Base-by-base conservation (phyloP, 2,329 filamentous ascomycete species). In the Diaporthe australafricana region DNA sequence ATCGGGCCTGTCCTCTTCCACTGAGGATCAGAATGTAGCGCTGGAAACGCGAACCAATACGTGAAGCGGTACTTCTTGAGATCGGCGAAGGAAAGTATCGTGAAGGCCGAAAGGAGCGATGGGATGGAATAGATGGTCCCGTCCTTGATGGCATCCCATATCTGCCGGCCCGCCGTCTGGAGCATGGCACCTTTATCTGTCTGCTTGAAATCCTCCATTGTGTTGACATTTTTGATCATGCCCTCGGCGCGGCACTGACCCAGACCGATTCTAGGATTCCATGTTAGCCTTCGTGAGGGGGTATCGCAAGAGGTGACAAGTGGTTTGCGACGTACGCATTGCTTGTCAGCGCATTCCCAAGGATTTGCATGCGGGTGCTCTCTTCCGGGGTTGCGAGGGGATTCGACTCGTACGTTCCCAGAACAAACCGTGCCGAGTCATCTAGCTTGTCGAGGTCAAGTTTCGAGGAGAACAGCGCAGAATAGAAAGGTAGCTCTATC, bases 1-100 rank as follows among this genome's bases (percentile, higher is more conserved):
- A 89, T 84, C 11, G 85, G 85, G 2, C 85, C 87, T 2, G 87
- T 81, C 66, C 91, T 85, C 76, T 89, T 92, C 96, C 96, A 99
- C 35, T 88, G 86, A 1, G 94, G 94, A 69, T 96, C 92, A 5
- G 96, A 97, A 80, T 97, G 95, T 55, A 99, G 87, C 20, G 96
- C 95, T 1, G 96, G 96, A 78, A 97, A 99, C 6, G 93, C 96
- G 82, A 98, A 98, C 91, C 97, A 97, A 83, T 98, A 98, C n/a
- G 93, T 94, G 80, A 98, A 98, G 74, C 92, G 94, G 84, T 98
- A 98, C 80, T 97, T 98, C 82, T 99, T 99, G 42, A 99, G 88
- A 79, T 99, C 96, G 74, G 96, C 96, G 80, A 94, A 99, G 20
- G 94, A 98, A 56, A 98, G 90, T 72, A 97, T 91, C 32, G 94